These are phyloP conservation scores for Austroboletus novae-zelandiae DNA, from an alignment of 1,284 basidiomycete species.

Conservation along the genomic window DNA sequence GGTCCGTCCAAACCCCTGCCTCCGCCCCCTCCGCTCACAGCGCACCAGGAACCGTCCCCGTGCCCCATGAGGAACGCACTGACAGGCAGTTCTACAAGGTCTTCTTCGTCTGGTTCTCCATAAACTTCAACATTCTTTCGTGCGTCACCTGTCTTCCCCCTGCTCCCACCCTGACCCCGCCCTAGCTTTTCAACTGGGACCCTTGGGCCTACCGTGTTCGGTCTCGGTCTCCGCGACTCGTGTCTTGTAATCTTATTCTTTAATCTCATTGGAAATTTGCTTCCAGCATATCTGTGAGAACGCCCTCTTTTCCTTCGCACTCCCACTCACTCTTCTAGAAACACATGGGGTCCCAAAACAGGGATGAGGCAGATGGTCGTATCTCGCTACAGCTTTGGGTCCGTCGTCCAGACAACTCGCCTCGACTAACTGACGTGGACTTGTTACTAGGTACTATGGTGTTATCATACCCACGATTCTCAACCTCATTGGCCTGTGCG, in stretches of 20 bases:
- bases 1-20: slow-evolving; percentile 9
- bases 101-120: slow-evolving; percentile 75
- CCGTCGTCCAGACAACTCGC: slow-evolving; percentile 18
- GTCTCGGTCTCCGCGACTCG: slow-evolving; percentile 67
- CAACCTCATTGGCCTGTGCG: slow-evolving; percentile 63
- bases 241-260: slow-evolving; percentile 77
- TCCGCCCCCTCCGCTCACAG: not conserved
- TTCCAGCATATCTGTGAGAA: slow-evolving; percentile 61
- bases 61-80: slow-evolving; percentile 47
- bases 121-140: slow-evolving; percentile 75
- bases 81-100: slow-evolving; percentile 68
- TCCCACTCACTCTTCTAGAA: slow-evolving; percentile 37
- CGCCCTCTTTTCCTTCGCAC: not conserved
- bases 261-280: slow-evolving; percentile 55
- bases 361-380: slow-evolving; percentile 89
- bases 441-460: slow-evolving; percentile 57
- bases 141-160: slow-evolving; percentile 33
- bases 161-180: not conserved
- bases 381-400: slow-evolving; percentile 79
- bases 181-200: slow-evolving; percentile 69
- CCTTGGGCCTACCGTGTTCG: slow-evolving; percentile 65
- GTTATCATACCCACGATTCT: slow-evolving; percentile 63
- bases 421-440: not conserved
- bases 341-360: slow-evolving; percentile 82
- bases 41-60: slow-evolving; percentile 49